A percentile compares a stretch with the other conserved stretches of the same genome.
These are phyloP conservation scores for Actinomortierella wolfii DNA, from an alignment of 371 early-diverging fungal species.

Conservation along the genomic window DNA sequence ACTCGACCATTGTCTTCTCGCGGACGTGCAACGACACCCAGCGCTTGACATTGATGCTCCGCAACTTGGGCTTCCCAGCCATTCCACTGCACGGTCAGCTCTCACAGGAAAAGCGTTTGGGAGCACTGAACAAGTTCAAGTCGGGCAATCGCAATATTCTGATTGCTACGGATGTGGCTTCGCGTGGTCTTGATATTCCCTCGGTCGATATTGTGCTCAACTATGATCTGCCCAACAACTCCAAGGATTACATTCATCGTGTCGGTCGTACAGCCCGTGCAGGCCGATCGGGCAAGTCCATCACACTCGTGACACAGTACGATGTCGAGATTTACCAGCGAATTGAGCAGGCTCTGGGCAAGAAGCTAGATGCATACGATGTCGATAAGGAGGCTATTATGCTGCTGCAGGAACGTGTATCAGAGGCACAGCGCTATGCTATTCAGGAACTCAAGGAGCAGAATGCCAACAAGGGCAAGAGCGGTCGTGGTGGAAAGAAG, in stretches of 20 bases:
- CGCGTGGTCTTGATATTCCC: slow-evolving; percentile 97
- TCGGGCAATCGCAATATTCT: slow-evolving; percentile 84
- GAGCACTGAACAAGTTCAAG: slow-evolving; percentile 91
- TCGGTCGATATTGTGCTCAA: slow-evolving; percentile 94
- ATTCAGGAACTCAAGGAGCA: slow-evolving; percentile 70
- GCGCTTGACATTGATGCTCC: slow-evolving; percentile 83
- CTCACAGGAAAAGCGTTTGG: slow-evolving; percentile 89
- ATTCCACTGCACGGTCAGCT: slow-evolving; percentile 95
- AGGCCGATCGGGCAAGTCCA: slow-evolving; percentile 89
- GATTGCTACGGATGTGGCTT: slow-evolving; percentile 97
- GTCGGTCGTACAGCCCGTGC: slow-evolving; percentile 98
- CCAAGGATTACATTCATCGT: slow-evolving; percentile 97
- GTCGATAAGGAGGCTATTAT: slow-evolving; percentile 81
- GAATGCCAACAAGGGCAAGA: slow-evolving; percentile 47
- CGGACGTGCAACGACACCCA: slow-evolving; percentile 88
- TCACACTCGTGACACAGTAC: slow-evolving; percentile 98
- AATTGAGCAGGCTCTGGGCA: slow-evolving; percentile 88
- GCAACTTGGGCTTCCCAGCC: slow-evolving; percentile 91
- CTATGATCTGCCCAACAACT: slow-evolving; percentile 94
- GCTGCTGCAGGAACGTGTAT: slow-evolving; percentile 91
- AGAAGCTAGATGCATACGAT: slow-evolving; percentile 86
- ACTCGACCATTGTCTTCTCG: slow-evolving; percentile 90
- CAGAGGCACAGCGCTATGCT: slow-evolving; percentile 89
- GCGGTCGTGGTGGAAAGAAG: slow-evolving; percentile 54
- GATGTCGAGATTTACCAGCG: slow-evolving; percentile 94